Evolutionary conservation across 2,329 filamentous ascomycete genomes (phyloP).

Genomic region (Alternaria dauci): DNA sequence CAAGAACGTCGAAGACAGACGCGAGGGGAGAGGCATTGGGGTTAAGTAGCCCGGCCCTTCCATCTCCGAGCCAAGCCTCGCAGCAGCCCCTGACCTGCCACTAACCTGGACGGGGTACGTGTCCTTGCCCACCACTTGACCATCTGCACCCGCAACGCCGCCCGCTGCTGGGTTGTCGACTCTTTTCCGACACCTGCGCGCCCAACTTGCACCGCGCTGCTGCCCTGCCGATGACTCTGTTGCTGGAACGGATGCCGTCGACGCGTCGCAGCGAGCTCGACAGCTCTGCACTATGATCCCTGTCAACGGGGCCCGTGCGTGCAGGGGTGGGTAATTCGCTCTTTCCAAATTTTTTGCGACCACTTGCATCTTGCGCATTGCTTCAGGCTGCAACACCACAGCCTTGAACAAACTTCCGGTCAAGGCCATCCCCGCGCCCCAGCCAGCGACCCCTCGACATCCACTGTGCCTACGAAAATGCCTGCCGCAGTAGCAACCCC

Average conservation of each 20-base stretch:
- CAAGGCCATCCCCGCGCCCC: background rate
- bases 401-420: slow-evolving; percentile 12
- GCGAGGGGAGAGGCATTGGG: slow-evolving; percentile 29
- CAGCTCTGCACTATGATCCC: slow-evolving; percentile 19
- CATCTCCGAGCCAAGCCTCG: slow-evolving; percentile 37
- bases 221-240: background rate
- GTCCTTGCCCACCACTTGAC: slow-evolving; percentile 20
- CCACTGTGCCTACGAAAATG: slow-evolving; percentile 28
- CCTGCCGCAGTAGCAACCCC: slow-evolving; percentile 42
- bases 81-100: slow-evolving; percentile 36
- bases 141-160: slow-evolving; percentile 11
- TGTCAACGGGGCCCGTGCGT: slow-evolving; percentile 15
- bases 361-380: slow-evolving; percentile 29
- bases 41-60: slow-evolving; percentile 30
- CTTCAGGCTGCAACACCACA: slow-evolving; percentile 33
- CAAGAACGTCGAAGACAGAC: slow-evolving; percentile 28
- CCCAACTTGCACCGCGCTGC: background rate
- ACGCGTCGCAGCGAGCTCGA: slow-evolving; percentile 7
- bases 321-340: slow-evolving; percentile 21
- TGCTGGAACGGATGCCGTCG: background rate
- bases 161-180: background rate
- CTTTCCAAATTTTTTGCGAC: slow-evolving; percentile 29
- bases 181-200: background rate
- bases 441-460: background rate
- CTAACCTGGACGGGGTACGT: slow-evolving; percentile 29